phyloP scores from a whole-genome alignment of 768 basidiomycete species.

The Boletellus ananiceps region DNA sequence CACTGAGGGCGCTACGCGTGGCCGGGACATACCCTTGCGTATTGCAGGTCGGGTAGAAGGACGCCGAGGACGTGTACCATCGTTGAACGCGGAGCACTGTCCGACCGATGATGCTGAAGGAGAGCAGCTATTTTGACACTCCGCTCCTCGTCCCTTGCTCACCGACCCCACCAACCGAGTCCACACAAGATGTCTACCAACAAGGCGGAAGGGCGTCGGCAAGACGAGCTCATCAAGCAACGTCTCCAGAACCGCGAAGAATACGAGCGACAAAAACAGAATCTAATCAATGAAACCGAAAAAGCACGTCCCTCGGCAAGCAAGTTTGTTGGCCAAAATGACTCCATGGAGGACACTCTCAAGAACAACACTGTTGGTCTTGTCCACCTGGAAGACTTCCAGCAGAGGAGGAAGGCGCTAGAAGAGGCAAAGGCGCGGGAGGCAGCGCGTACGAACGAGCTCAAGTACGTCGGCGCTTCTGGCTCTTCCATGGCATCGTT shows the following conservation, averaged over 20 bases:
- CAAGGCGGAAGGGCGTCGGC: conserved; percentile 80
- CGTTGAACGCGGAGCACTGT: neutral
- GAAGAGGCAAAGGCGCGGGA: conserved; percentile 90
- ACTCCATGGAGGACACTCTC: conserved; percentile 89
- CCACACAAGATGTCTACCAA: conserved; percentile 58
- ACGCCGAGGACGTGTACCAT: conserved; percentile 91
- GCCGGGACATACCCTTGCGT: conserved; percentile 58
- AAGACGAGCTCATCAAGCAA: conserved; percentile 82
- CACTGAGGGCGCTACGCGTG: neutral
- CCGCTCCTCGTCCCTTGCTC: conserved; percentile 16
- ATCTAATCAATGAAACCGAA: conserved; percentile 84
- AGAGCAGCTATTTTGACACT: conserved; percentile 18
- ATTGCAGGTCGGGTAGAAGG: conserved; percentile 69
- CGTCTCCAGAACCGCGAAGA: conserved; percentile 76
- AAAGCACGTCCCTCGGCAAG: conserved; percentile 83
- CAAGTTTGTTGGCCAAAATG: conserved; percentile 91
- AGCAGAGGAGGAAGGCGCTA: conserved; percentile 79
- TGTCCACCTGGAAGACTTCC: conserved; percentile 88
- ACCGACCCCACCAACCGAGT: neutral
- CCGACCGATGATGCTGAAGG: neutral
- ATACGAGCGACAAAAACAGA: conserved; percentile 75
- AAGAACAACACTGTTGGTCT: conserved; percentile 91
- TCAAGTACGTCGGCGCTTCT: conserved; percentile 66
- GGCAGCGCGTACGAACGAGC: conserved; percentile 76
- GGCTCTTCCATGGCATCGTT: neutral